Base-by-base conservation (phyloP, 208 protist genomes). In the Leishmania guyanensis region DNA sequence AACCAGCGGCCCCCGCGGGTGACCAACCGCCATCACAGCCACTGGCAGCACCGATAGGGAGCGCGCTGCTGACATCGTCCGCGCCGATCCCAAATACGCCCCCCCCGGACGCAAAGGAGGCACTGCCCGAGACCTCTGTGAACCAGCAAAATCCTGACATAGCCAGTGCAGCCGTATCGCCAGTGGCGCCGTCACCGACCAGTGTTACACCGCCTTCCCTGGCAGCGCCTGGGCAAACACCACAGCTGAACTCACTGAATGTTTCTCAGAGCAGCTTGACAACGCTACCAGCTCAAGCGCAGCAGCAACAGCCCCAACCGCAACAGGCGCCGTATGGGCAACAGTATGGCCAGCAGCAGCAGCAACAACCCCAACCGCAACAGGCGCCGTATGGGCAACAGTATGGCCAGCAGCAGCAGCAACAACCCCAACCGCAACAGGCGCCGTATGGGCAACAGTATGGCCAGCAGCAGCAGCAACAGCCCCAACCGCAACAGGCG, bases 121-220 rank as follows among this genome's bases (percentile, higher is more conserved):
- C 53, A 36, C 51, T 89, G 56, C 83, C 84, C 0, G 79, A 79
- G 51, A 86, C 81, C 53, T 74, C 65, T 36, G 79, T 86, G 12
- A 84, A 75, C 75, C 75, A 71, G 70, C 81, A 75, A 65, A 75
- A 70, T 33, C n/a, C 54, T 48, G 53, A 64, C 53, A 51, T 33
- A 17, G 0, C 39, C 16, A 56, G n/a, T 4, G 51, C 50, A 65
- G n/a, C 73, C 53, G 29, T n/a, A 16, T 33, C 51, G 9, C 39
- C 62, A 36, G 29, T 60, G 48, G 22, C 1, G 36, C 36, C 87
- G 33, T 4, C 54, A 12, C 51, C 81, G 12, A 3, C 17, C 36
- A 72, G 22, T 43, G 75, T 48, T 16, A 5, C n/a, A 54, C 60
- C 56, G 36, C 48, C 76, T 6, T 73, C 76, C 50, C 29, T 74